These are phyloP conservation scores for Diplotaxis tenuifolia DNA, from an alignment of 345 rosid species.

Conservation along the genomic window DNA sequence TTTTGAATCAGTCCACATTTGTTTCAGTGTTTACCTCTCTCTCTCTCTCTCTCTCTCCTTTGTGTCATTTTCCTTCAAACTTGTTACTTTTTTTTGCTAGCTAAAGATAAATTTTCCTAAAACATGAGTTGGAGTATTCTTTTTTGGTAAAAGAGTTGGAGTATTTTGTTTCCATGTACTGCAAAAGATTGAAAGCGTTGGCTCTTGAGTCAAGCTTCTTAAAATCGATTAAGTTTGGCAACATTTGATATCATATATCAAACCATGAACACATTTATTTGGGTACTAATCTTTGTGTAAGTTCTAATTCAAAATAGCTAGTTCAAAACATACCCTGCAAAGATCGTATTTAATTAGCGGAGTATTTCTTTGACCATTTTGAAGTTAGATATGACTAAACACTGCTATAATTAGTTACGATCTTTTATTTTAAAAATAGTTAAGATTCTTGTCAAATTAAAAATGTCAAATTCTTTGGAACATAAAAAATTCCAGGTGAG, in stretches of 20 bases:
- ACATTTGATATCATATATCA: not conserved
- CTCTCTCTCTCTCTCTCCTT: not conserved
- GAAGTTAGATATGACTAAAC: not conserved
- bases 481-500: not conserved
- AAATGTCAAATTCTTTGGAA: not conserved
- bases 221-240: not conserved
- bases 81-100: not conserved
- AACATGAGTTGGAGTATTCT: no score
- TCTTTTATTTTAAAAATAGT: not conserved
- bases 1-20: slow-evolving; percentile 14
- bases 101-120: not conserved
- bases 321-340: not conserved
- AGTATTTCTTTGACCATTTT: not conserved
- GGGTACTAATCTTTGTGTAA: slow-evolving; percentile 15
- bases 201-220: not conserved
- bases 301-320: no score
- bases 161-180: slow-evolving; percentile 5
- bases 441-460: not conserved
- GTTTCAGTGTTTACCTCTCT: slow-evolving; percentile 7
- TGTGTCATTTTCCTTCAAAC: slow-evolving; percentile 9
- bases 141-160: no score
- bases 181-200: not conserved
- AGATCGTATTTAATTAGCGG: not conserved
- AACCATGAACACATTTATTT: not conserved
- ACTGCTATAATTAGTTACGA: not conserved